Evolutionary conservation across 768 basidiomycete species (phyloP).

Genomic region (Tulasnella sp.): DNA sequence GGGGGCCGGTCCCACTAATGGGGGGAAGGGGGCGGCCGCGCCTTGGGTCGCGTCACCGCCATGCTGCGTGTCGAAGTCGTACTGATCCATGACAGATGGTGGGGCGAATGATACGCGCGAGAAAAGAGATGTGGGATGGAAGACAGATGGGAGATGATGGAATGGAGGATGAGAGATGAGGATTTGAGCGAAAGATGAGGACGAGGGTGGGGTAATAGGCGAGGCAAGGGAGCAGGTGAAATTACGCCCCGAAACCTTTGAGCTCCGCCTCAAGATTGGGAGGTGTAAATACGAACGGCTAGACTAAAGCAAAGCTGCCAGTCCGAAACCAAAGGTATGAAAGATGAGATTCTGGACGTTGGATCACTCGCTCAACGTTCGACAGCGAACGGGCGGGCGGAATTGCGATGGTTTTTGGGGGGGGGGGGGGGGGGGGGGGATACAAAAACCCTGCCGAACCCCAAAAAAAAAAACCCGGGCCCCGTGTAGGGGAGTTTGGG

Average conservation of each 20-base stretch:
- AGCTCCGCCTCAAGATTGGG: no score
- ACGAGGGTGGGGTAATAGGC: not conserved
- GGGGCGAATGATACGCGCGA: no score
- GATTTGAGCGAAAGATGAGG: not conserved
- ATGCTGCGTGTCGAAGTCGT: slow-evolving; percentile 9
- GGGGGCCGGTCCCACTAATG: slow-evolving; percentile 14
- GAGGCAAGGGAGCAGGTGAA: not conserved
- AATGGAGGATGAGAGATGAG: no score
- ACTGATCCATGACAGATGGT: not conserved
- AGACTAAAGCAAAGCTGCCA: not conserved
- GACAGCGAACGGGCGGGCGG: not conserved
- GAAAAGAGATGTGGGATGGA: not conserved
- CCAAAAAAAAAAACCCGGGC: no score
- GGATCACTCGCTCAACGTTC: not conserved
- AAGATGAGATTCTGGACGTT: not conserved
- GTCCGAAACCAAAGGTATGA: not conserved
- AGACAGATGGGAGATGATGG: not conserved
- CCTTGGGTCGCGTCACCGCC: not conserved
- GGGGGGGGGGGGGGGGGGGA: no score
- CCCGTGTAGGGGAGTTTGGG: no score
- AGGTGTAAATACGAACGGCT: not conserved
- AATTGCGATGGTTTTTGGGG: not conserved
- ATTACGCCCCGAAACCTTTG: not conserved
- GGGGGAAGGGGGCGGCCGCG: not conserved
- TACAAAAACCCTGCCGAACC: no score